These are phyloP conservation scores for Kodamaea fukazawae DNA, from an alignment of 805 yeast species.

Conservation along the genomic window DNA sequence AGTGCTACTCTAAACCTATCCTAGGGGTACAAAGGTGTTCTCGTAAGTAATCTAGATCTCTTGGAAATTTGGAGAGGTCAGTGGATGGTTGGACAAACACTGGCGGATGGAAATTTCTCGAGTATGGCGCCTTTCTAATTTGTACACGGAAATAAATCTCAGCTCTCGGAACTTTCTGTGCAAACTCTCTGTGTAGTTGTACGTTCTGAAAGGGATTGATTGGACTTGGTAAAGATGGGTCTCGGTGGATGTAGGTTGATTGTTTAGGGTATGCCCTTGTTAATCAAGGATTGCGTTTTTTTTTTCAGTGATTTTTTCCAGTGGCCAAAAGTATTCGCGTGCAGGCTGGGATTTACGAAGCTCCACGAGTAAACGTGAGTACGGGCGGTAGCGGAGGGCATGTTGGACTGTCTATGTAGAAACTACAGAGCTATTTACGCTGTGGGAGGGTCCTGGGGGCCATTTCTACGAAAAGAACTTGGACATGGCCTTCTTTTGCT, in stretches of 20 bases:
- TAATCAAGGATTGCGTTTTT: slow-evolving; percentile 2
- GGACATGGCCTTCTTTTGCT: slow-evolving; percentile 71
- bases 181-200: too few species aligned
- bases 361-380: slow-evolving; percentile 1
- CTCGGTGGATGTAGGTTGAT: slow-evolving; percentile 4
- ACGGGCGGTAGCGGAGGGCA: background rate
- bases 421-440: too few species aligned
- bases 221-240: slow-evolving; percentile 5
- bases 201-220: background rate
- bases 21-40: background rate
- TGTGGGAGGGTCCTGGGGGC: too few species aligned
- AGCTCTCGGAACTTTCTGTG: too few species aligned
- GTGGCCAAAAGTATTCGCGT: slow-evolving; percentile 7
- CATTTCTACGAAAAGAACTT: slow-evolving; percentile 59
- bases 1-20: slow-evolving; percentile 21
- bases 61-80: too few species aligned
- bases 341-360: background rate
- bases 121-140: too few species aligned
- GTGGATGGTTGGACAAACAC: too few species aligned
- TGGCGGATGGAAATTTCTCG: too few species aligned
- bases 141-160: too few species aligned
- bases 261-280: slow-evolving; percentile 2
- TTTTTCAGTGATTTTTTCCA: slow-evolving; percentile 6
- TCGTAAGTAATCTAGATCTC: too few species aligned
- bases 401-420: too few species aligned